Base-by-base conservation (phyloP, 1,284 basidiomycete species). In the Leucoagaricus sp. region DNA sequence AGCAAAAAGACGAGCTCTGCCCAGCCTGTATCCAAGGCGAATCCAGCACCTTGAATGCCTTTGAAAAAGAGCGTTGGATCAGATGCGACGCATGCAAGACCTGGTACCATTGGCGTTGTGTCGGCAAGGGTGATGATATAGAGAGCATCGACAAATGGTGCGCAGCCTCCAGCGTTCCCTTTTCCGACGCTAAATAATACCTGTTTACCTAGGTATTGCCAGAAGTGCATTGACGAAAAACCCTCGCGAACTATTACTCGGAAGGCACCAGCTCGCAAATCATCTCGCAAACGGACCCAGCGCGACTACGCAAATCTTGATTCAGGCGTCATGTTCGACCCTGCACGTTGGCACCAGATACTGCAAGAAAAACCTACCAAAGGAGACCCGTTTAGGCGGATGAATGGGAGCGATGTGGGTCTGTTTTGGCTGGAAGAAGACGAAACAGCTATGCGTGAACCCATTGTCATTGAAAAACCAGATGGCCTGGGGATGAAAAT, bases 401-500 rank as follows among this genome's bases (percentile, higher is more conserved):
- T 91, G 82, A 71, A 80, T 13, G 89, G 90, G 21, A 68, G 71
- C 25, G 84, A 89, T 9, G 76, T 94, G 12, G 80, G 79, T 8
- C 60, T 84, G 29, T 82, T 87, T 49, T 94, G 91, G 92, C 63
- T 93, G 21, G 83, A 87, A 60, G 77, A 66, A 17, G 86, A 93
- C 64, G 80, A 84, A 28, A 72, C 68, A 53, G 89, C 90, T 1
- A 81, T 94, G 83, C 81, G 71, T 42, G 91, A 93, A 60, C 91
- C 91, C 2, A 80, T 94, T 56, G 72, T 94, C 15, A 81, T 94
- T 54, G 86, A 89, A 68, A 69, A 72, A n/a, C 81, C 86, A 0
- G 87, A 90, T 12, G 92, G 92, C 5, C 72, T 94, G 26, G 91
- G 89, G 17, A 91, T 96, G 89, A 85, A 84, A 65, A 94, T 96